Conservation (phyloP, 768 basidiomycete species). For the Floccularia luteovirens region DNA sequence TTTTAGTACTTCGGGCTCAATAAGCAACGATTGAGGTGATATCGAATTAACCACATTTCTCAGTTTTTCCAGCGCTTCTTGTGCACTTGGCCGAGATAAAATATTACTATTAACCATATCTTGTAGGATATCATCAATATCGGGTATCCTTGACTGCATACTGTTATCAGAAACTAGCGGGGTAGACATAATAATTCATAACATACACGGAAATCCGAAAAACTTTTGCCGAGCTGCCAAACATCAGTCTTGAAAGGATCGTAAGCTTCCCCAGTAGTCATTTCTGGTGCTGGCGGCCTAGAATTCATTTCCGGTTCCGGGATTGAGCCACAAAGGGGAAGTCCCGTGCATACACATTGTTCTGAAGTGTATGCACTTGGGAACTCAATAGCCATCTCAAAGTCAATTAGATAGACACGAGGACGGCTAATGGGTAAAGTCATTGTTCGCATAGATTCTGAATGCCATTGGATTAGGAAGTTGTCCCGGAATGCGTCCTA, state of each 20-base stretch:
- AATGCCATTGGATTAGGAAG: constrained; percentile 21
- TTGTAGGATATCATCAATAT: constrained; percentile 9
- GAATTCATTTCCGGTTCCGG: constrained; percentile 10
- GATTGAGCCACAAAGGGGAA: constrained; percentile 13
- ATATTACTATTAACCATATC: constrained; percentile 5
- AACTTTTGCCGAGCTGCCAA: constrained; percentile 17
- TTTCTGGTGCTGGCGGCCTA: constrained; percentile 15
- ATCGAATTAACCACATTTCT: constrained; percentile 6
- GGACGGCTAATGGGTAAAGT: constrained; percentile 11
- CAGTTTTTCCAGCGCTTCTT: constrained; percentile 6
- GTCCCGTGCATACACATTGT: constrained; percentile 9
- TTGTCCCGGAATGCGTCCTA: constrained; percentile 23
- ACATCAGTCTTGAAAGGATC: constrained; percentile 19
- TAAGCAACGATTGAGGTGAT: constrained; percentile 6
- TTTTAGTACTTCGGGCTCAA: too few species aligned
- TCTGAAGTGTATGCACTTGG: constrained; percentile 9
- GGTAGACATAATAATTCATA: neutral
- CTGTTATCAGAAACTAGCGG: neutral
- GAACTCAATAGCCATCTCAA: constrained; percentile 20
- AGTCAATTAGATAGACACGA: constrained; percentile 22
- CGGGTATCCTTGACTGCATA: constrained; percentile 8
- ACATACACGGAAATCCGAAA: constrained; percentile 10
- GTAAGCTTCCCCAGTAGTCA: constrained; percentile 12
- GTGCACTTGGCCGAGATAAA: constrained; percentile 1
- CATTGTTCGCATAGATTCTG: constrained; percentile 14